Base-by-base conservation (phyloP, 495 filamentous ascomycete genomes). In the Filosporella fistucella region DNA sequence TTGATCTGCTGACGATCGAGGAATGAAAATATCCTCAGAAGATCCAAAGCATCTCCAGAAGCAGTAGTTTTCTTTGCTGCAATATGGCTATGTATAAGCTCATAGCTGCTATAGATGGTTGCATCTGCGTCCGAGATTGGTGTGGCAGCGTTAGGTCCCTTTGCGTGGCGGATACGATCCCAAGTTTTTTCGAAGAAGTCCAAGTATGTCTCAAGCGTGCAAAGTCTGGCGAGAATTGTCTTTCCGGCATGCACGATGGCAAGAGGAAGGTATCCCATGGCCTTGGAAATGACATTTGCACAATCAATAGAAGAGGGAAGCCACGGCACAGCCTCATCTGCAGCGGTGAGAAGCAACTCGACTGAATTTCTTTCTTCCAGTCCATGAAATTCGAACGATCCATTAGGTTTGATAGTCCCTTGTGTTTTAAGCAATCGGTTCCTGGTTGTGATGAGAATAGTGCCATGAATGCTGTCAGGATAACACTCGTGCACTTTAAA, bases 11-110 rank as follows among this genome's bases (percentile, higher is more conserved):
- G 5, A 23, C 26, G 41, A 20, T 43, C 12, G 24, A 43, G 24
- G 26, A 43, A 43, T 6, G 41, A 43, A 30, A 43, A 43, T 28
- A 43, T 28, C 14, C 16, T 43, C 24, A 43, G n/a, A 3, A 43
- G 41, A 14, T 43, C 24, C 5, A 43, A 5, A 18, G 41, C 41
- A 32, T 43, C 41, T 43, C 18, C 14, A 20, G 24, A 42, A 26
- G 21, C 24, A 4, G 20, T 3, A n/a, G 20, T 26, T 24, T 42
- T 29, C 40, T 7, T 42, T 26, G 24, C 11, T 42, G 20, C 12
- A 26, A 42, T 25, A 28, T n/a, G 4, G 17, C 22, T 25, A 17
- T 6, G 24, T 8, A 42, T 26, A n/a, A 42, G 20, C 40, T 42
- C 40, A 42, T 10, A 42, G 40, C 40, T 42, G 7, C 21, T 26